Evolutionary conservation across 441 rosid genomes (phyloP).

Genomic region (Kokia cookei): DNA sequence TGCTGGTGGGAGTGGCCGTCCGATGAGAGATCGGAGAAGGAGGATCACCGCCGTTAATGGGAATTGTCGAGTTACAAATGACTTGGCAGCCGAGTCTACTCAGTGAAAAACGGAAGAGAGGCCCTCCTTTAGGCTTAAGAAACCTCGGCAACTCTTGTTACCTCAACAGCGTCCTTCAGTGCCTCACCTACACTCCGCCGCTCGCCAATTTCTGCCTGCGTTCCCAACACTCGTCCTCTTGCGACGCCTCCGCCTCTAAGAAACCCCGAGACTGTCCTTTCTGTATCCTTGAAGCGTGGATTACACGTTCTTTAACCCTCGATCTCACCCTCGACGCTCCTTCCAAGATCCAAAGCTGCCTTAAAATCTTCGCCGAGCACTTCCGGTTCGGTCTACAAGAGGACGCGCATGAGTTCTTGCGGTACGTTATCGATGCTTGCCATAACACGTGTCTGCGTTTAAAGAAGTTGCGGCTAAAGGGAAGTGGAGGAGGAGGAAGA

Average conservation of each 20-base stretch:
- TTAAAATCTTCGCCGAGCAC: constrained; percentile 66
- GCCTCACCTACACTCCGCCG: constrained; percentile 98
- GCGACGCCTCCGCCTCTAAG: constrained; percentile 56
- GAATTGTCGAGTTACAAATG: constrained; percentile 69
- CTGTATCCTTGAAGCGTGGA: constrained; percentile 76
- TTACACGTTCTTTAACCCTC: constrained; percentile 60
- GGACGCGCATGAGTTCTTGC: constrained; percentile 94
- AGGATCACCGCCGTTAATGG: constrained; percentile 37
- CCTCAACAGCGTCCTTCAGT: constrained; percentile 97
- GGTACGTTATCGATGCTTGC: constrained; percentile 89
- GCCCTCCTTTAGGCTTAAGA: constrained; percentile 84
- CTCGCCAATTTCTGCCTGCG: constrained; percentile 94
- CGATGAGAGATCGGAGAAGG: constrained; percentile 15
- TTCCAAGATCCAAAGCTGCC: constrained; percentile 52
- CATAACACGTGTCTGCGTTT: constrained; percentile 81
- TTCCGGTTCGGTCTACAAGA: constrained; percentile 81
- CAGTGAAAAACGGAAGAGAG: constrained; percentile 63
- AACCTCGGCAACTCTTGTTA: constrained; percentile 98
- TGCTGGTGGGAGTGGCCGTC: constrained; percentile 16
- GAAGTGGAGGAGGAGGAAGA: constrained; percentile 18
- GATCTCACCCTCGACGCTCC: constrained; percentile 66
- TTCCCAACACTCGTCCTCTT: constrained; percentile 73
- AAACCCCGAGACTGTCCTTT: constrained; percentile 81
- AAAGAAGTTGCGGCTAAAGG: constrained; percentile 65
- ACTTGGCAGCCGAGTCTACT: constrained; percentile 90